Evolutionary conservation across 768 basidiomycete species (phyloP), one percentile per base, ranked within the genome.

Genomic region (Tephrocybe sp.): DNA sequence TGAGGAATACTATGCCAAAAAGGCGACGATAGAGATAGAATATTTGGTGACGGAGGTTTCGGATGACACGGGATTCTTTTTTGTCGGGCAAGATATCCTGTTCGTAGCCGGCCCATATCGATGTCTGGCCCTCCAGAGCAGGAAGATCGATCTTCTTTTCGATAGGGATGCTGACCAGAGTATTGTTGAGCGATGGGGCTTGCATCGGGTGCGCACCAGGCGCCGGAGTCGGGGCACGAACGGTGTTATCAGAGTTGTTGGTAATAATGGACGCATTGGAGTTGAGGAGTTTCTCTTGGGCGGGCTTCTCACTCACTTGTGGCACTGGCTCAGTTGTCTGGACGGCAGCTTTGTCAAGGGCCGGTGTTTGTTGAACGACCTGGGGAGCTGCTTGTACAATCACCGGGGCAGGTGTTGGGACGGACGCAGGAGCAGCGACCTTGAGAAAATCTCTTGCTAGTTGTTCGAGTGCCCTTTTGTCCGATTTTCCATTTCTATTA

Each of bases 11-110:
- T 36, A 83, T 60, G 27, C 77, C 74, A 58, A 85, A 85, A 0
- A 85, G 72, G 18, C 82, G 74, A 44, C 82, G 77, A 59, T 85
- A 85, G 13, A 84, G 68, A 11, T 74, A 73, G 62, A 84, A 77
- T 47, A 83, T 64, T 50, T 77, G 76, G 58, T 82, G 76, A 30
- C 82, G 80, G 22, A 83, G 59, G 60, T 83, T 81, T 39, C 83
- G 78, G 34, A 75, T 13, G 26, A 56, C 38, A 57, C 71, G 74
- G 9, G 73, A 66, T 39, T 82, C 72, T 7, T 57, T 70, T 61
- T 85, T 83, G 22, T 75, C 68, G n/a, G 82, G 81, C 1, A 83
- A 54, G 9, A 59, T 61, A 41, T 79, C 79, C 31, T 81, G 69
- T 39, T 72, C 61, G 60, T 80, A 82, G 5, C 78, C 80, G n/a